Evolutionary conservation across 148 eudicot species (phyloP), one percentile per base, ranked within the genome.

Genomic region (Bassia scoparia): DNA sequence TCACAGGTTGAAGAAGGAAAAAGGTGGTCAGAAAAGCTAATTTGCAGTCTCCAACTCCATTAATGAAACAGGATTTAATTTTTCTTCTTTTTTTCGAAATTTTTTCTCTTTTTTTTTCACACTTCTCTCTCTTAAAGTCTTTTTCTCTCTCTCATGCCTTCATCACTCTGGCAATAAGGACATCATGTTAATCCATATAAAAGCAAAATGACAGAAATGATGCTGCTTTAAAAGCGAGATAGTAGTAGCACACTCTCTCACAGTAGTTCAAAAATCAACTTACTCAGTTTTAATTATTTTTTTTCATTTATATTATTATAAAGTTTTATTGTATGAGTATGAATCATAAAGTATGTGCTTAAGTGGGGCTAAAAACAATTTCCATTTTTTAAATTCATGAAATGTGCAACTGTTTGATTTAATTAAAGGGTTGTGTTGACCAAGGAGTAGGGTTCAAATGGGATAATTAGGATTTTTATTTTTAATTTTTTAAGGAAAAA

Each of bases 121-220:
- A 9, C 5, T 29, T 69, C 15, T 70, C 74, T 59, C 33, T 26
- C 33, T 26, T 12, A 20, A 24, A 3, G 37, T 53, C 11, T 70
- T 20, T 56, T 56, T 55, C 64, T 60, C 69, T 73, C 81, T 55
- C 63, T 78, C 77, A 73, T 59, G 68, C 58, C 61, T 68, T 73
- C 63, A 73, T 69, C 76, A 73, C 69, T 68, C 55, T 73, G 49
- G 30, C 65, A 69, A 69, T 58, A 68, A 21, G 50, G 67, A 76
- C 79, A 77, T 72, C 61, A 48, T 78, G 65, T 65, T 55, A 76
- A 76, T 75, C 63, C 77, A 41, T 74, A 24, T 64, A 74, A 74
- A 74, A 54, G 71, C 65, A 59, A 75, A 61, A 62, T 62, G 70
- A 70, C 49, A 71, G 56, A 75, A 75, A 71, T 43, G 70, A 59